Conservation (phyloP, 371 early-diverging fungal genomes). For the Mucor lusitanicus region DNA sequence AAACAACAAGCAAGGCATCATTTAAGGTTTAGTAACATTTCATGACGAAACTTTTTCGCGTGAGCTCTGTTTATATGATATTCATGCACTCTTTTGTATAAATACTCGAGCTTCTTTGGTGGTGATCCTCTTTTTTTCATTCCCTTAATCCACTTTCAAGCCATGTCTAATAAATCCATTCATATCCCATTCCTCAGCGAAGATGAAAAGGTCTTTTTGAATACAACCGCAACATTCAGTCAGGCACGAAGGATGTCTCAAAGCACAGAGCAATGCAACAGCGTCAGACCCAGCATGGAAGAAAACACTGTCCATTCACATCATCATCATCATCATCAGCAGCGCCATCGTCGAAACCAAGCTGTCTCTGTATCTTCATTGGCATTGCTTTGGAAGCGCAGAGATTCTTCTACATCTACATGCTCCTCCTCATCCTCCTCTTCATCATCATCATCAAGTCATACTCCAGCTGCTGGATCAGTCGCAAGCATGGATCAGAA, state of each 20-base stretch:
- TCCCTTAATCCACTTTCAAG: background rate
- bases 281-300: constrained; percentile 8
- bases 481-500: background rate
- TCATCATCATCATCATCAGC: background rate
- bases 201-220: background rate
- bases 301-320: background rate
- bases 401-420: constrained; percentile 23
- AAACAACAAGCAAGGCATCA: too few species aligned
- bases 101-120: too few species aligned
- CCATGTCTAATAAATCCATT: background rate
- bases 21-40: too few species aligned
- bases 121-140: background rate
- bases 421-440: background rate
- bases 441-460: background rate
- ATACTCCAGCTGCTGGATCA: background rate
- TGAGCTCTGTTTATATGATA: too few species aligned
- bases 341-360: constrained; percentile 13
- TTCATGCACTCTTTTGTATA: too few species aligned
- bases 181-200: background rate
- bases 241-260: background rate
- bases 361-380: constrained; percentile 8
- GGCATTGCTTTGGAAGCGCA: constrained; percentile 19
- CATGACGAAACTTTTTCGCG: too few species aligned
- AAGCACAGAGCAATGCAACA: background rate
- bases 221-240: background rate